Evolutionary conservation across 2,329 filamentous ascomycete species (phyloP), one percentile per base, ranked within the genome.

Genomic region (Beauveria rudraprayagi): DNA sequence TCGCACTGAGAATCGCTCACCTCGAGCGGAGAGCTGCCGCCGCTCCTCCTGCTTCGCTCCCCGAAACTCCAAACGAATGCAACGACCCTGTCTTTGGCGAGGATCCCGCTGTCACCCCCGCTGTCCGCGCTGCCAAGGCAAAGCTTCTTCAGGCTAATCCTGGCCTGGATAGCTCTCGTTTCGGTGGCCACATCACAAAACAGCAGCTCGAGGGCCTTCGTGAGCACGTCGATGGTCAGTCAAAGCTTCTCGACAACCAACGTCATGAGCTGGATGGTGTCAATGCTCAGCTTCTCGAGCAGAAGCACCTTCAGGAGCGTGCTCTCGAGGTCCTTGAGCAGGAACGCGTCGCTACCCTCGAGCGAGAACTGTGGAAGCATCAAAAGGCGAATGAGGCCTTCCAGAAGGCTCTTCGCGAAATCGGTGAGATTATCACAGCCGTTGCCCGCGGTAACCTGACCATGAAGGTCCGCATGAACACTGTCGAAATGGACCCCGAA

Each of bases 341-440:
- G 66, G 87, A 92, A 73, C 92, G 94, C 67, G 93, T 97, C 65
- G 88, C 90, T 59, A 87, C 91, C 41, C 81, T 97, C 46, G 93
- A 97, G 77, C 86, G 93, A 62, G 94, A 99, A 75, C 81, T 99
- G 63, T 92, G 90, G 80, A 97, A 97, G 77, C 92, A 97, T 71
- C 92, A 96, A 73, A 94, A 97, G 76, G 94, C 95, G 71, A 99
- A 99, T 75, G 87, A 96, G 75, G 95, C 94, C 68, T 99, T 97
- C 83, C 92, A 97, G 73, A 97, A 97, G 76, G 94, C 94, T 11
- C 78, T 99, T 40, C 86, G 92, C 65, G 94, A 99, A 74, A 97
- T 99, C 67, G 94, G 94, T 68, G 94, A 93, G 71, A 97, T 99
- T 68, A 91, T 97, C 69, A 97, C 94, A 24, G 92, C 93, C 64